Base-by-base conservation (phyloP, 441 rosid species). In the Pelargonium exstipulatum region DNA sequence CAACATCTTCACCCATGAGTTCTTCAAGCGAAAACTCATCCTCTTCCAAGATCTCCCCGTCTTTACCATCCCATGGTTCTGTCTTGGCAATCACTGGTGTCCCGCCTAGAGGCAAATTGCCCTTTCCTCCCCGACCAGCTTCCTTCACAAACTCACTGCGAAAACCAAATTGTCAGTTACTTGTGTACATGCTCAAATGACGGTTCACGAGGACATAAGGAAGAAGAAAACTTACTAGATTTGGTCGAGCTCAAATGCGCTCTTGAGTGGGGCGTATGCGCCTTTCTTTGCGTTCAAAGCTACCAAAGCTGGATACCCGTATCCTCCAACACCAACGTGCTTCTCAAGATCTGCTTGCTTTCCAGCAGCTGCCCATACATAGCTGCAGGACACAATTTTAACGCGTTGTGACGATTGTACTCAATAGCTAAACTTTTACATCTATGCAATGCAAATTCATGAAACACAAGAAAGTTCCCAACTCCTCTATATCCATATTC, bases 11-110 rank as follows among this genome's bases (percentile, higher is more conserved):
- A 17, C 88, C 91, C 99, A 95, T 95, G 65, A 95, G 87, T 72
- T 95, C 99, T 42, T 95, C 99, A 10, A 95, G 96, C 13, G 99
- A 92, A 76, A 95, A 92, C 73, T 95, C 98, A 61, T 90, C 97
- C 79, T 87, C 99, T 78, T 95, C 98, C 0, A 87, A 49, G 53
- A 90, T 69, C 77, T 86, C 82, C 62, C 99, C 99, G 35, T 95
- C 99, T 79, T 95, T 90, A 24, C 98, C 97, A 43, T 95, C 97
- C 99, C 99, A 95, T 13, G 93, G 85, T 70, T 92, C 95, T 0
- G 85, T 80, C 78, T 73, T 83, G 43, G 64, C 80, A 4, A 90
- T 83, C 51, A 75, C 83, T 0, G 90, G 97, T 18, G 78, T 72
- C 62, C 92, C 91, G 0, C 83, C 84, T 68, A 95, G 66, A 12